Evolutionary conservation across 106 monocot genomes (phyloP), one percentile per base, ranked within the genome.

Genomic region (Allium sativum): DNA sequence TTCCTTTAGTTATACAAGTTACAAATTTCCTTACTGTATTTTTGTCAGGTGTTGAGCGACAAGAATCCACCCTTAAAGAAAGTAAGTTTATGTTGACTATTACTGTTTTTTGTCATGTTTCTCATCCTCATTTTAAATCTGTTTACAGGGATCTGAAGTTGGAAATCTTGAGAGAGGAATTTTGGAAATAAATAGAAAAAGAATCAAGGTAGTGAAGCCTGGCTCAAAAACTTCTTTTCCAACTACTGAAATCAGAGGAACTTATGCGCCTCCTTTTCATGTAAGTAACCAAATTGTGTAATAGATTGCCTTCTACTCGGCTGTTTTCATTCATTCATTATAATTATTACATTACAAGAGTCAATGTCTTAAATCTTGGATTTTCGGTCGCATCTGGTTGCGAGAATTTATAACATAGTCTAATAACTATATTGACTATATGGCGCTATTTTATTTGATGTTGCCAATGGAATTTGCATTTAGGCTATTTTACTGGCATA

Each of bases 141-240:
- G n/a, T 71, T 45, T 50, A 71, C 76, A 98, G 91, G 91, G 71
- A 54, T 76, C 73, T 64, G 91, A 84, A 52, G 76, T 74, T 12
- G 87, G 79, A 53, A 87, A 80, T 73, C 75, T 87, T 46, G 96
- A 91, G 72, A 84, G 75, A 59, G 85, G 91, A 65, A 78, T 98
- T 65, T 68, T 98, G 56, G 96, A 91, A 73, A 82, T 91, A 43
- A 98, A 87, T 76, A 82, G 71, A 62, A 98, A 98, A 65, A 79
- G 87, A 65, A 64, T 91, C 50, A 98, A 98, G 70, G 96, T 98
- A 74, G 78, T 98, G 42, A 98, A 91, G 64, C 96, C 96, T 48
- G 96, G 96, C 61, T 98, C 91, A 12, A 98, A 83, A 69, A 76
- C 96, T 55, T 91, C 87, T 48, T 98, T 98, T 55, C 79, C 87